phyloP scores from a whole-genome alignment of 345 rosid species.

The Citrus cavaleriei region DNA sequence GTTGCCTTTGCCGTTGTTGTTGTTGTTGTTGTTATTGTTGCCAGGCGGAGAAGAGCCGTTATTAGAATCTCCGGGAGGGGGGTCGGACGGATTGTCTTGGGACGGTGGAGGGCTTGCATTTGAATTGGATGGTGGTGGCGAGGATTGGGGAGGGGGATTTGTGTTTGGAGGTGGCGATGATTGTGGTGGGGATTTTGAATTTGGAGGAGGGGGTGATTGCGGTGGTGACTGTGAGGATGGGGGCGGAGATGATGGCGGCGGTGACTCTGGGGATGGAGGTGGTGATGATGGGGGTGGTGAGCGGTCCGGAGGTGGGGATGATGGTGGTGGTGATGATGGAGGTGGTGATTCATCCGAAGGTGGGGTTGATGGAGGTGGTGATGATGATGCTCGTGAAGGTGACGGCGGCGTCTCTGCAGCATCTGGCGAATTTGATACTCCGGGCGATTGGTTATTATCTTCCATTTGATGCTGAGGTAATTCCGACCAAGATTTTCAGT shows the following conservation, averaged over 20 bases:
- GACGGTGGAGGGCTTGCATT: constrained; percentile 29
- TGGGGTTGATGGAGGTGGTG: not conserved
- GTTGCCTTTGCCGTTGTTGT: not conserved
- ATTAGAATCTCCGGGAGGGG: constrained; percentile 9
- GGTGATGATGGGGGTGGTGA: constrained; percentile 26
- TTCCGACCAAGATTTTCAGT: constrained; percentile 1
- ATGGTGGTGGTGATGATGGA: constrained; percentile 20
- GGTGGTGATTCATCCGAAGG: constrained; percentile 9
- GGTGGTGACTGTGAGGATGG: constrained; percentile 13
- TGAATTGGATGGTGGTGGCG: constrained; percentile 21
- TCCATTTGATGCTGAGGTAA: constrained; percentile 11
- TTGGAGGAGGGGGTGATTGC: constrained; percentile 25
- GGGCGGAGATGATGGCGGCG: constrained; percentile 30
- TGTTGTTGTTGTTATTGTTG: not conserved
- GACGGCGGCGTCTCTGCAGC: not conserved
- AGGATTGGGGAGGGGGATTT: constrained; percentile 10
- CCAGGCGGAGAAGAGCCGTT: constrained; percentile 27
- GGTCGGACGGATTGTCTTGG: not conserved
- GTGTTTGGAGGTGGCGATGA: constrained; percentile 23
- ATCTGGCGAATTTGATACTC: not conserved
- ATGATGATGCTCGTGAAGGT: not conserved
- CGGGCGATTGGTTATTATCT: constrained; percentile 7
- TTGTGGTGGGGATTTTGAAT: constrained; percentile 19
- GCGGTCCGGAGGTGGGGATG: constrained; percentile 16
- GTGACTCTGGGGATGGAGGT: constrained; percentile 12